Evolutionary conservation across 345 rosid species (phyloP), one percentile per base, ranked within the genome.

Genomic region (Aethionema arabicum): DNA sequence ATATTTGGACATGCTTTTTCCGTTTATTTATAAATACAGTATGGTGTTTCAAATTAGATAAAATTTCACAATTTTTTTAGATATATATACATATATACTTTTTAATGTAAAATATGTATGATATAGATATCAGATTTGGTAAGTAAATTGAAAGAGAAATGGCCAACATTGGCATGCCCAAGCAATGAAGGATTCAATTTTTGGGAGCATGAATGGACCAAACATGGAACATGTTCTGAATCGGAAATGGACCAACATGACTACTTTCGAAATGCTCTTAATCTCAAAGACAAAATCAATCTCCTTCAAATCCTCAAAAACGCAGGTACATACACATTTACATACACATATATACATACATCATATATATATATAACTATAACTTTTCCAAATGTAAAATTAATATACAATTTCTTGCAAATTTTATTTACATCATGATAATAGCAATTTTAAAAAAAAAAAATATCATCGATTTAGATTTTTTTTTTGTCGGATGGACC

Each of bases 171-270:
- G 31, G 6, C 96, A 0, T 90, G 97, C 71, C 93, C 97, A 0
- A 87, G 84, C 74, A 76, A 72, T 47, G 77, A 81, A 16, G 95
- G 93, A 6, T 30, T 16, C 13, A 66, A 53, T 57, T 88, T 91
- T 57, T 91, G 98, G 98, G 61, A 82, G 15, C 91, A 91, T 47
- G 96, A 91, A 55, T 91, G 96, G 98, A 67, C 16, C 1, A 91
- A 91, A 65, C 96, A 91, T 4, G 98, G 96, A 0, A 88, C 96
- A 0, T 91, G 96, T 74, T 64, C 96, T 0, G 85, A 84, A 62
- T 86, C 96, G 0, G 81, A 74, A 11, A 77, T 91, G 21, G 83
- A 78, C 66, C 90, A 85, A 58, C 91, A 64, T 30, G 88, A 69
- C 2, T 91, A 91, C 69, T 91, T 91, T 5, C 76, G 80, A 61